These are phyloP conservation scores for Coniochaeta sp. DNA, from an alignment of 2,329 filamentous ascomycete species.

Conservation along the genomic window DNA sequence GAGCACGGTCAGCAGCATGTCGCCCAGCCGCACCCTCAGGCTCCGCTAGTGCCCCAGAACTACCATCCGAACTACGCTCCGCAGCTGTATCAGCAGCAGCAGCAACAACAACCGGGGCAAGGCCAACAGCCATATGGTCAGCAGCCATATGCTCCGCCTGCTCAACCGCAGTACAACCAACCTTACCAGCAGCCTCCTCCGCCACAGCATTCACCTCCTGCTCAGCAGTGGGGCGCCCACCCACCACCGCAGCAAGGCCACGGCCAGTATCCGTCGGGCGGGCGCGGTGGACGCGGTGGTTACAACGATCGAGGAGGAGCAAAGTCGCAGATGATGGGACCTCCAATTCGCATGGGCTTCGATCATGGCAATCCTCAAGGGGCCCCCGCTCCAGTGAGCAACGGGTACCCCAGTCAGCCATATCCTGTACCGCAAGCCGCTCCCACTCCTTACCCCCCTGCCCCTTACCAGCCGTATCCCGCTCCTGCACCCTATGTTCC, in stretches of 20 bases:
- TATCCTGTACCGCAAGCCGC: constrained; percentile 22
- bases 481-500: constrained; percentile 23
- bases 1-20: constrained; percentile 33
- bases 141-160: constrained; percentile 14
- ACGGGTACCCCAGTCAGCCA: constrained; percentile 28
- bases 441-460: constrained; percentile 20
- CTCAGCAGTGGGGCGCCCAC: constrained; percentile 35
- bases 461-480: constrained; percentile 30
- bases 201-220: constrained; percentile 24
- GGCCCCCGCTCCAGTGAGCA: constrained; percentile 38
- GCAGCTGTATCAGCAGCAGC: constrained; percentile 40
- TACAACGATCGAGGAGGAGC: constrained; percentile 31
- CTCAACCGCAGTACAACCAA: constrained; percentile 24
- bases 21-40: constrained; percentile 36
- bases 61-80: constrained; percentile 55
- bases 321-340: constrained; percentile 39
- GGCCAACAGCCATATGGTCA: constrained; percentile 18
- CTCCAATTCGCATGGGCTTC: constrained; percentile 48
- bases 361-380: constrained; percentile 31
- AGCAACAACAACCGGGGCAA: constrained; percentile 23
- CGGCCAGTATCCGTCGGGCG: constrained; percentile 25
- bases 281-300: constrained; percentile 30
- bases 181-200: constrained; percentile 23
- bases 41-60: constrained; percentile 42
- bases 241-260: constrained; percentile 19